Percentiles rank a stretch among this genome's conserved stretches.
phyloP scores from a whole-genome alignment of 495 filamentous ascomycete species.

The Chaetomium fimeti region DNA sequence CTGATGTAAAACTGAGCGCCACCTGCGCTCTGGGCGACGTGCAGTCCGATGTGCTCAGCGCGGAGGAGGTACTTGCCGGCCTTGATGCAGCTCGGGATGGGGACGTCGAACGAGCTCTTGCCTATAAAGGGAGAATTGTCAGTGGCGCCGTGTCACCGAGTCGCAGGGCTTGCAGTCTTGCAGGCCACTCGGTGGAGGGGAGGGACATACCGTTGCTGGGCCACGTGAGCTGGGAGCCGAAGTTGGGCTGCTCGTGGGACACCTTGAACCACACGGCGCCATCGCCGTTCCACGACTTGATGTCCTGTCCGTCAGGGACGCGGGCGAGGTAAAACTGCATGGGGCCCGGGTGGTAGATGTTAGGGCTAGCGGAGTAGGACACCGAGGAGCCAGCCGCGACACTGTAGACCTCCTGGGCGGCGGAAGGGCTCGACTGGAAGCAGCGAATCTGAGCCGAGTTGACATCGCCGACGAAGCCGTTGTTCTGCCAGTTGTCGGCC shows the following conservation, averaged over 20 bases:
- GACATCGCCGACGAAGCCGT: slow-evolving; percentile 47
- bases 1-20: slow-evolving; percentile 55
- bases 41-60: slow-evolving; percentile 58
- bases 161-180: no score
- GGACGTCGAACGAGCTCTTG: slow-evolving; percentile 37
- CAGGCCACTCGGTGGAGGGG: not conserved
- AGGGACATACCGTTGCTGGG: slow-evolving; percentile 31
- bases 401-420: slow-evolving; percentile 34
- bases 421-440: slow-evolving; percentile 38
- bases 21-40: slow-evolving; percentile 42
- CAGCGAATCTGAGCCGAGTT: slow-evolving; percentile 50
- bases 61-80: slow-evolving; percentile 59
- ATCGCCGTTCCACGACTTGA: slow-evolving; percentile 46
- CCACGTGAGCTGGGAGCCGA: slow-evolving; percentile 44
- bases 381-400: slow-evolving; percentile 46
- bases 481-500: slow-evolving; percentile 44
- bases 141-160: not conserved
- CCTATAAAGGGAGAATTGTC: slow-evolving; percentile 23
- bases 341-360: slow-evolving; percentile 48
- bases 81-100: slow-evolving; percentile 49
- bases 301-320: slow-evolving; percentile 42
- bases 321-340: slow-evolving; percentile 50
- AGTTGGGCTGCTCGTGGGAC: slow-evolving; percentile 46
- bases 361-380: slow-evolving; percentile 43
- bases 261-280: slow-evolving; percentile 58